Evolutionary conservation across 495 filamentous ascomycete genomes (phyloP).

Genomic region (Aspergillus nanangensis): DNA sequence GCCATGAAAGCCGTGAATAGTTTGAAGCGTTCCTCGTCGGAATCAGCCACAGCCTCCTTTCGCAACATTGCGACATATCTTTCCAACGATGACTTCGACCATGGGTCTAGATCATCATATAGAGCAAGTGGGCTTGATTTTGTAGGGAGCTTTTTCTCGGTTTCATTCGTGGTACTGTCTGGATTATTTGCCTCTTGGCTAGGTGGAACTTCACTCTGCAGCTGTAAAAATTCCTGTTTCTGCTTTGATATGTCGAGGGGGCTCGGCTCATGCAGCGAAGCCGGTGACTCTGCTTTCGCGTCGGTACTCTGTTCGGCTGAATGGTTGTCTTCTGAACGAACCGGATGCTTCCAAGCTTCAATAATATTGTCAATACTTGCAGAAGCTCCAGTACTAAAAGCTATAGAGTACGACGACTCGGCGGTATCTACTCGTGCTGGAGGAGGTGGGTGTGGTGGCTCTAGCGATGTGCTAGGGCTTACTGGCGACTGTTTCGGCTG

Average conservation of each 20-base stretch:
- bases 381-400: conserved; percentile 20
- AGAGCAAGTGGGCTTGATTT: conserved; percentile 26
- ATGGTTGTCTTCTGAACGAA: conserved; percentile 14
- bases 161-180: conserved; percentile 4
- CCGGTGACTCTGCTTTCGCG: not conserved
- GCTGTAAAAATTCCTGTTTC: conserved; percentile 5
- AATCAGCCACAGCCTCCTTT: conserved; percentile 47
- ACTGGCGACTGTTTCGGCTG: conserved; percentile 18
- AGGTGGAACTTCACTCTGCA: conserved; percentile 1
- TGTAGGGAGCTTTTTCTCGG: not conserved
- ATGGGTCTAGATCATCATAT: conserved; percentile 48
- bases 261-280: conserved; percentile 8
- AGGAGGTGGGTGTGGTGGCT: conserved; percentile 2
- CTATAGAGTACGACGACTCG: conserved; percentile 18
- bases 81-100: conserved; percentile 48
- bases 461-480: not conserved
- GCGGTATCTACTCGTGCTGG: conserved; percentile 26
- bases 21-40: conserved; percentile 45
- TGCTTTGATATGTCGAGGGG: conserved; percentile 11
- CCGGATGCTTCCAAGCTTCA: conserved; percentile 36
- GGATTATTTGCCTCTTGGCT: not conserved
- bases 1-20: conserved; percentile 48
- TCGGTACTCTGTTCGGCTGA: conserved; percentile 1
- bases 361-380: conserved; percentile 43
- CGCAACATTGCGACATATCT: conserved; percentile 50